These are phyloP conservation scores for Fusarium devonianum DNA, from an alignment of 2,329 filamentous ascomycete genomes.

Conservation along the genomic window DNA sequence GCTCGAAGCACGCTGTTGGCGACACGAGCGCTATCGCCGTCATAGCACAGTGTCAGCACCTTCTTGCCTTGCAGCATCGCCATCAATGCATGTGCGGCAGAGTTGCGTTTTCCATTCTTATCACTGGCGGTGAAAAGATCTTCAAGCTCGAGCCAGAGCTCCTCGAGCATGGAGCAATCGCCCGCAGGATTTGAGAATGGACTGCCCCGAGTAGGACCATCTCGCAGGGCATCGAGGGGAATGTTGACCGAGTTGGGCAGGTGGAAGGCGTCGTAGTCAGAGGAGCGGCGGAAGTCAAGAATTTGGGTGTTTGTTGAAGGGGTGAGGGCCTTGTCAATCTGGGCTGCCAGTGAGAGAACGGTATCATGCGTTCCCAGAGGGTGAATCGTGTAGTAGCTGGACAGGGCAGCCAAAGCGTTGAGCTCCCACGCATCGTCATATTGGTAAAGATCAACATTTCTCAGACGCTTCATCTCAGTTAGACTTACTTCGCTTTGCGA, in stretches of 20 bases:
- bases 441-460: slow-evolving; percentile 58
- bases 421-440: slow-evolving; percentile 65
- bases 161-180: slow-evolving; percentile 53
- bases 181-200: slow-evolving; percentile 54
- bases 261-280: slow-evolving; percentile 53
- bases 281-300: slow-evolving; percentile 52
- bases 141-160: slow-evolving; percentile 59
- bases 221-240: slow-evolving; percentile 50
- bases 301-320: slow-evolving; percentile 47
- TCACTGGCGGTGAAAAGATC: slow-evolving; percentile 49
- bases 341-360: slow-evolving; percentile 36
- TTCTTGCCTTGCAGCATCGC: slow-evolving; percentile 46
- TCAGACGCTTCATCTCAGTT: slow-evolving; percentile 50
- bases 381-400: slow-evolving; percentile 45
- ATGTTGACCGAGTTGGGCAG: slow-evolving; percentile 56
- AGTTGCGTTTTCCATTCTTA: slow-evolving; percentile 39
- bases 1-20: slow-evolving; percentile 62
- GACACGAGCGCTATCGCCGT: slow-evolving; percentile 61
- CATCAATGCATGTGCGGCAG: slow-evolving; percentile 40
- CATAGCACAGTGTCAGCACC: slow-evolving; percentile 59
- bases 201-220: slow-evolving; percentile 38
- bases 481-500: slow-evolving; percentile 5
- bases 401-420: slow-evolving; percentile 49
- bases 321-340: slow-evolving; percentile 39
- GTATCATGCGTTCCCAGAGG: slow-evolving; percentile 37